Base-by-base conservation (phyloP, 805 yeast genomes). In the Sporopachydermia lactativora region DNA sequence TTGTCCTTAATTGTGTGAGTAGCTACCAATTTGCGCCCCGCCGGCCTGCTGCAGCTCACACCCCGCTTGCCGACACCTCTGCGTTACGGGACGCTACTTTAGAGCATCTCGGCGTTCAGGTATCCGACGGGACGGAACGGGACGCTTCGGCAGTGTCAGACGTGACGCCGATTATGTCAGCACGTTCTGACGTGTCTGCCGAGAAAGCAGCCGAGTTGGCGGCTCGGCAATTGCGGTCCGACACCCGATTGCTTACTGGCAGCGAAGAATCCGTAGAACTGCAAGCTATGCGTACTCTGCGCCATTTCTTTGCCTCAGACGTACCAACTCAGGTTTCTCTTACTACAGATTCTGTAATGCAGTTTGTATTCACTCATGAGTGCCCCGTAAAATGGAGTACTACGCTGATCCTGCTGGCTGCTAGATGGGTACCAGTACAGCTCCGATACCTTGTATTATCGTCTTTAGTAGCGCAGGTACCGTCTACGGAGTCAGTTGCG, bases 401-500 rank as follows among this genome's bases (percentile, higher is more conserved):
- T 18, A 57, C 65, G 5, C 61, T 88, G 38, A 59, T 83, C 31
- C 78, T 77, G 46, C 62, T 75, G 45, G 70, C 83, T 43, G 75
- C 86, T 4, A 70, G 73, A 34, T 84, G 88, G 72, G 73, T 84
- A 5, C 96, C 85, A 0, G 92, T 77, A 34, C 95, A 76, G 53
- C 66, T 75, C 47, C 65, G 95, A 46, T 84, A 81, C 60, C 61
- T 75, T 18, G 68, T 81, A 2, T 62, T 83, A 36, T 55, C 73
- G 11, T 62, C 78, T 2, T 53, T 70, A 24, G 62, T 68, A 52
- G 54, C 46, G 55, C 59, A 41, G 40, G 46, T 39, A 35, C 42
- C 42, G 24, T 44, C 11, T 35, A 18, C 43, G 60, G 43, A 47
- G 57, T 38, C 45, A 34, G 38, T 52, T 18, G 45, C 45, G 47